Base-by-base conservation (phyloP, 768 basidiomycete species). In the Hericium rajendrae region DNA sequence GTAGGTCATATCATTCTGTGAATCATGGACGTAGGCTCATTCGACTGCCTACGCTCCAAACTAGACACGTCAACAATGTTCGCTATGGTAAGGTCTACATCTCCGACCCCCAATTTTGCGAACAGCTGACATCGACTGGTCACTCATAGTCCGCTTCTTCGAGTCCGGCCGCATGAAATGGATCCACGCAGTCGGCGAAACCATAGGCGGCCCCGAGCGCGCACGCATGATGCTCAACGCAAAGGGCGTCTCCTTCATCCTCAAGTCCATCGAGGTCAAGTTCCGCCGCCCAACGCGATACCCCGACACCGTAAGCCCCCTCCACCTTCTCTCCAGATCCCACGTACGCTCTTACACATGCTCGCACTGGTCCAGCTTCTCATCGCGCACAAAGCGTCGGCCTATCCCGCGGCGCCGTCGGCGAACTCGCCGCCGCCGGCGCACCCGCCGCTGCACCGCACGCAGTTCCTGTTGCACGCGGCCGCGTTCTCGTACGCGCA, bases 31-130 rank as follows among this genome's bases (percentile, higher is more conserved):
- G 32, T 10, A 32, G 11, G 40, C 3, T n/a, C 18, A 18, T 8
- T 18, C 20, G 41, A 46, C 16, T 15, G 43, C 18, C 2, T 2
- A 10, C 32, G 16, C 43, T 58, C 40, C 53, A n/a, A n/a, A n/a
- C n/a, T n/a, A 90, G 88, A 66, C 88, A 90, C 62, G 86, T 89
- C 22, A 89, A 89, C 62, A 90, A 90, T 60, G 84, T 81, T 15
- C 81, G 80, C 57, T 89, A 90, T 65, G 70, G 87, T 88, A 62
- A 66, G 76, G 68, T 48, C 4, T 51, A 24, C 22, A 24, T 24
- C 24, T 24, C 13, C 43, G 48, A 9, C 6, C 43, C 0, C 3
- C 11, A 2, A 18, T 11, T 32, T 37, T 28, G 18, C 2, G n/a
- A 13, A 28, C 3, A 22, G 48, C 3, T 22, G 49, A 22, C 49